Conservation (phyloP, 2,329 filamentous ascomycete genomes). For the Aureobasidium sp. region DNA sequence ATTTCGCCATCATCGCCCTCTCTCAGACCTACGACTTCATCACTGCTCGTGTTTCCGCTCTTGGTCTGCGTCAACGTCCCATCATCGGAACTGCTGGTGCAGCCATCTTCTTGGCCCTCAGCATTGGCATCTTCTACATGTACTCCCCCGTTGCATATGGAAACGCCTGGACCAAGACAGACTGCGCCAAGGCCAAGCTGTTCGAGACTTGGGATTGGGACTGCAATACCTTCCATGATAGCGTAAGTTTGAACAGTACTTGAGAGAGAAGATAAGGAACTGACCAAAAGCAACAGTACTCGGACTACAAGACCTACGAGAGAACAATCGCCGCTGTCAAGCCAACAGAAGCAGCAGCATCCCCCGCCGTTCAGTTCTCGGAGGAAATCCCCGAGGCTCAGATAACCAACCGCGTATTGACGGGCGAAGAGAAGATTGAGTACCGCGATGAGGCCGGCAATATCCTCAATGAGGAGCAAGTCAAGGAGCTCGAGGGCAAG, state of each 20-base stretch:
- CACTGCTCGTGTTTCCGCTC: slow-evolving; percentile 61
- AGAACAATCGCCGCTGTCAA: slow-evolving; percentile 15
- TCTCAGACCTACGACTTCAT: slow-evolving; percentile 85
- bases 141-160: slow-evolving; percentile 88
- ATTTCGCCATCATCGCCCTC: slow-evolving; percentile 85
- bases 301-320: slow-evolving; percentile 21
- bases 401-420: slow-evolving; percentile 24
- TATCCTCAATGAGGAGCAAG: slow-evolving; percentile 73
- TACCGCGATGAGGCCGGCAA: slow-evolving; percentile 95
- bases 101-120: slow-evolving; percentile 64
- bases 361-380: slow-evolving; percentile 31
- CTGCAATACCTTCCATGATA: slow-evolving; percentile 84
- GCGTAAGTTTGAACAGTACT: slow-evolving; percentile 55
- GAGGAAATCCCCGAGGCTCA: slow-evolving; percentile 24
- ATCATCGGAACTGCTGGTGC: slow-evolving; percentile 68
- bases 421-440: slow-evolving; percentile 62
- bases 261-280: background rate
- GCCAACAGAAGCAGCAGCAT: slow-evolving; percentile 24
- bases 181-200: slow-evolving; percentile 82
- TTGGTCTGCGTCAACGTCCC: slow-evolving; percentile 63
- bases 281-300: slow-evolving; percentile 17
- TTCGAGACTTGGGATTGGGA: slow-evolving; percentile 94
- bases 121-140: slow-evolving; percentile 70
- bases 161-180: slow-evolving; percentile 83
- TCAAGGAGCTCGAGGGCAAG: slow-evolving; percentile 78